Conservation (phyloP, 2,329 filamentous ascomycete species). For the Chrysoporthe deuterocubensis region DNA sequence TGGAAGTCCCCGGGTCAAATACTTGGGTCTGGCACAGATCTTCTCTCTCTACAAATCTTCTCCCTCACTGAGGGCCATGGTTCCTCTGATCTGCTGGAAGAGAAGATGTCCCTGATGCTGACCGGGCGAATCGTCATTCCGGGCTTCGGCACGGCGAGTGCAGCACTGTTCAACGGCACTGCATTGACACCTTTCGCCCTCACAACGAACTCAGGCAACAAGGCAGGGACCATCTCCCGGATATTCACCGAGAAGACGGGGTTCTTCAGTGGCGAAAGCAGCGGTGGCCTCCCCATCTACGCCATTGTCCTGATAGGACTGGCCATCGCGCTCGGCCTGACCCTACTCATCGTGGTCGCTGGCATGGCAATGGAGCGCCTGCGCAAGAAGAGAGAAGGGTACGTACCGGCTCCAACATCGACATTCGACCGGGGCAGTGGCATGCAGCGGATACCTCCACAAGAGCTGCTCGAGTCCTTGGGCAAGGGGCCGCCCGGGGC, state of each 20-base stretch:
- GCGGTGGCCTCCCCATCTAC: conserved; percentile 24
- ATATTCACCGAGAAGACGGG: conserved; percentile 83
- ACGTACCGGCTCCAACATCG: conserved; percentile 73
- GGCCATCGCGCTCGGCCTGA: conserved; percentile 75
- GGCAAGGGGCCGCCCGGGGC: conserved; percentile 52
- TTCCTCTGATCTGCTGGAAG: conserved; percentile 64
- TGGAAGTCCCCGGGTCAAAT: conserved; percentile 70
- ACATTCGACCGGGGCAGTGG: conserved; percentile 64
- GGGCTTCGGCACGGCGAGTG: conserved; percentile 79
- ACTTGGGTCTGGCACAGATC: conserved; percentile 67
- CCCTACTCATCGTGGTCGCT: conserved; percentile 75
- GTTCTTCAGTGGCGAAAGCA: conserved; percentile 65
- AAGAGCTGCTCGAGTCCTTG: conserved; percentile 61
- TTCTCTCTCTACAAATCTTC: conserved; percentile 84
- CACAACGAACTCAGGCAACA: conserved; percentile 68
- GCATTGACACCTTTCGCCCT: conserved; percentile 78
- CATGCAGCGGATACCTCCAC: conserved; percentile 63
- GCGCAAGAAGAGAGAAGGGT: conserved; percentile 78
- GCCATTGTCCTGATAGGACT: conserved; percentile 75
- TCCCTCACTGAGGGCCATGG: conserved; percentile 71
- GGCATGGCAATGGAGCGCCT: conserved; percentile 77
- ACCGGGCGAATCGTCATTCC: conserved; percentile 82
- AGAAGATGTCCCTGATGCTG: conserved; percentile 75
- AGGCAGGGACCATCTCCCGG: conserved; percentile 74
- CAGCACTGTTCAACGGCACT: conserved; percentile 85